Base-by-base conservation (phyloP, 257 asterid species). In the Salvia miltiorrhiza region DNA sequence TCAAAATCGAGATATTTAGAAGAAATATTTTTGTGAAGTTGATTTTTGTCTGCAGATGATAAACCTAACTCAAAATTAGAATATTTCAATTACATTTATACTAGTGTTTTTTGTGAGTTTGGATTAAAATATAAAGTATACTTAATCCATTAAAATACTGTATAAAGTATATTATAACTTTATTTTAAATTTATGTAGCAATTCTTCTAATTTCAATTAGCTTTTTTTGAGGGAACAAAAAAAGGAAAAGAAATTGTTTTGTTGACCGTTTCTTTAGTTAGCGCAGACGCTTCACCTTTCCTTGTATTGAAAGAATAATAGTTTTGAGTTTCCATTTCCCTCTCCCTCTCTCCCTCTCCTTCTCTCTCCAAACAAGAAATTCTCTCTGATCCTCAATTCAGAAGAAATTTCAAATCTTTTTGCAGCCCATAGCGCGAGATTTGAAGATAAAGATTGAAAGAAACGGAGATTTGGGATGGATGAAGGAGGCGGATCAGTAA, bases 221-320 rank as follows among this genome's bases (percentile, higher is more conserved):
- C 3, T 17, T 54, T 23, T 30, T 35, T 5, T 9, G 20, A 60
- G 17, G 16, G 33, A 52, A 30, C 3, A 48, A 48, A 67, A 72
- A 49, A 37, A 16, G 54, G 40, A 40, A 68, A 44, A 73, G 33
- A 14, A 53, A 32, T 35, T 6, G 49, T 16, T 45, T 49, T 24
- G 70, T 74, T 79, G 83, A 74, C 83, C 83, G 78, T 76, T 80
- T 76, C 84, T 40, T 68, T 57, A 24, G 70, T 58, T 71, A 26
- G 67, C 60, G 14, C 50, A 49, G 69, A 19, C 67, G 39, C 65
- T 28, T 13, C 73, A 23, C 55, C 28, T 62, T 50, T 28, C 7
- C 52, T 44, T 49, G 24, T 41, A 26, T 49, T 33, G 41, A 61
- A 24, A 67, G 21, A 55, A 9, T 12, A 43, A 48, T 64, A 35